Evolutionary conservation across 225 moss, liverwort and hornwort genomes (phyloP).

Genomic region (Asterella californica): DNA sequence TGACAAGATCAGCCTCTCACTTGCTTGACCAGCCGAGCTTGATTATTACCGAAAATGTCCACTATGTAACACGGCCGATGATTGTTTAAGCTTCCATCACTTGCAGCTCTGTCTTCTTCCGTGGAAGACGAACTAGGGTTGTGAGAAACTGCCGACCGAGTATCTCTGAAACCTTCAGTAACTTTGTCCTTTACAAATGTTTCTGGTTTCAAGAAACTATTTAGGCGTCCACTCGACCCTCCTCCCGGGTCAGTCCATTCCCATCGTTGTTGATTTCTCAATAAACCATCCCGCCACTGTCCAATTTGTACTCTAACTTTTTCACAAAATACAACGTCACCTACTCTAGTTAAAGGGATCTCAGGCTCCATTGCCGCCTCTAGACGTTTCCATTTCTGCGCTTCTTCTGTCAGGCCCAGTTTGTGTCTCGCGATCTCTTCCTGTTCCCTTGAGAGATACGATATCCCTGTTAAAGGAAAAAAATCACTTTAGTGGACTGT

Average conservation of each 20-base stretch:
- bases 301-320: conserved; percentile 60
- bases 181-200: background rate
- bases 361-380: conserved; percentile 39
- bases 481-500: background rate
- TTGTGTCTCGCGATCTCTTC: conserved; percentile 56
- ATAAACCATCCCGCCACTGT: conserved; percentile 67
- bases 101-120: conserved; percentile 25
- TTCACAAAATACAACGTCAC: conserved; percentile 59
- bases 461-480: conserved; percentile 40
- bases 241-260: conserved; percentile 38
- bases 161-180: conserved; percentile 4
- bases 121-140: background rate
- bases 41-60: conserved; percentile 59
- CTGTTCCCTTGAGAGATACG: conserved; percentile 75
- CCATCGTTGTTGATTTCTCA: conserved; percentile 55
- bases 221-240: conserved; percentile 1
- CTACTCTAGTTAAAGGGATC: conserved; percentile 51
- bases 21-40: conserved; percentile 72
- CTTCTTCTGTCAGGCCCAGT: conserved; percentile 52
- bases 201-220: background rate
- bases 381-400: conserved; percentile 21
- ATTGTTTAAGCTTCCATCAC: conserved; percentile 40
- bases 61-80: conserved; percentile 58
- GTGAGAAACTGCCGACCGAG: conserved; percentile 7
- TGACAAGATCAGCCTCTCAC: conserved; percentile 46